Percentiles rank a stretch among this genome's conserved stretches.
Evolutionary conservation across 208 protist species (phyloP).

Genomic region (Balamuthia mandrillaris): DNA sequence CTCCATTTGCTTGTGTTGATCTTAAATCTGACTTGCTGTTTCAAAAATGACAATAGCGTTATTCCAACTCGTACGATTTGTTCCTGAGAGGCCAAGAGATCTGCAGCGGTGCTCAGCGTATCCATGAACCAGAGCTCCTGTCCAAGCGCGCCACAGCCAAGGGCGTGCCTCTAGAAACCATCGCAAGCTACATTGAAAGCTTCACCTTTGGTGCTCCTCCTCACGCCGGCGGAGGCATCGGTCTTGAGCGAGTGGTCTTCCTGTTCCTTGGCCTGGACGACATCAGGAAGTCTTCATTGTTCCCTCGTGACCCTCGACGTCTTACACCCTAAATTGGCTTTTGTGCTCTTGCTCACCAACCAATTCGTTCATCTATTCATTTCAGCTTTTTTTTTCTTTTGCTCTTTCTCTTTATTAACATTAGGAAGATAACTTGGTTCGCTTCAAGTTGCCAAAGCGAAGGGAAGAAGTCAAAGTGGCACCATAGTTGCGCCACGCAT

Average conservation of each 20-base stretch:
- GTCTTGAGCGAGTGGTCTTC: conserved; percentile 98
- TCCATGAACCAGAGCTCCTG: conserved; percentile 94
- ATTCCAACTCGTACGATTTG: conserved; percentile 96
- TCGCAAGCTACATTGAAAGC: conserved; percentile 91
- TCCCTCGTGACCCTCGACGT: conserved; percentile 97
- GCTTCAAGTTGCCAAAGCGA: no score
- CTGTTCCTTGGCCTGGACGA: conserved; percentile 97
- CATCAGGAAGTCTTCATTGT: conserved; percentile 95
- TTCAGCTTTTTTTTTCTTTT: no score
- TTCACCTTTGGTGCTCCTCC: conserved; percentile 96
- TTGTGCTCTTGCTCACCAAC: no score
- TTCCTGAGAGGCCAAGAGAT: conserved; percentile 99
- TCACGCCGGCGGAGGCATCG: conserved; percentile 98
- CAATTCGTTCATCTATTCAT: no score
- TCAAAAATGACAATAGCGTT: conserved; percentile 33
- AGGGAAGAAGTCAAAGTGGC: no score
- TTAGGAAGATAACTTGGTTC: no score
- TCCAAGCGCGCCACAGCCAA: conserved; percentile 75
- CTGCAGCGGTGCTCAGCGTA: conserved; percentile 98
- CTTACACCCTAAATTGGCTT: conserved; percentile 93
- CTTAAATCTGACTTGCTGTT: background rate
- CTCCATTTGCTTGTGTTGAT: background rate
- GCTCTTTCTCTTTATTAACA: no score
- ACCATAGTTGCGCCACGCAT: no score
- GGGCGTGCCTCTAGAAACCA: conserved; percentile 62